Evolutionary conservation across 768 basidiomycete genomes (phyloP).

Genomic region (Amanita jacksonii): DNA sequence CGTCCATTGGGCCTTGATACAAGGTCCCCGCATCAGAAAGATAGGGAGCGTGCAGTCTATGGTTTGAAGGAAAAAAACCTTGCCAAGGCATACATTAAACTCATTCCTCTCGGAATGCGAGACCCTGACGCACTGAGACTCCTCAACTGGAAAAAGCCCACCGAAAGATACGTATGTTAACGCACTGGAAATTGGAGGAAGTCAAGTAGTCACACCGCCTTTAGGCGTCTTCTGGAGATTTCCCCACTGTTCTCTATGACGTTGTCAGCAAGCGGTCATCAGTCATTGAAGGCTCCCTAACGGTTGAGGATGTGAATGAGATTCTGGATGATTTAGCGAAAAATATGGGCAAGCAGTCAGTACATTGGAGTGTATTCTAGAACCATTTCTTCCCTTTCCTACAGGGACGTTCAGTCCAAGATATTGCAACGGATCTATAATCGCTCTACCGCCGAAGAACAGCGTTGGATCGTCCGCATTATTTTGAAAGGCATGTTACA

Average conservation of each 20-base stretch:
- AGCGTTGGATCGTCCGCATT: constrained; percentile 93
- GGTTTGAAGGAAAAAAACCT: constrained; percentile 92
- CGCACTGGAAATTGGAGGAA: neutral
- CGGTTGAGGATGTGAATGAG: constrained; percentile 78
- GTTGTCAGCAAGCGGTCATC: constrained; percentile 81
- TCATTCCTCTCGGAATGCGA: constrained; percentile 73
- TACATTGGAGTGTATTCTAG: neutral
- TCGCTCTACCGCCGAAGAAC: constrained; percentile 75
- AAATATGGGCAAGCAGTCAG: constrained; percentile 68
- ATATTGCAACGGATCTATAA: constrained; percentile 73
- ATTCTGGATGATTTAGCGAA: constrained; percentile 70
- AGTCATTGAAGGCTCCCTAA: constrained; percentile 61
- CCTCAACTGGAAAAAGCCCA: constrained; percentile 85
- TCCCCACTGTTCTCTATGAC: constrained; percentile 79
- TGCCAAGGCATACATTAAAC: constrained; percentile 85
- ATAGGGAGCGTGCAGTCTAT: constrained; percentile 86
- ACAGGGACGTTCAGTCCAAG: constrained; percentile 65
- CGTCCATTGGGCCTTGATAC: neutral
- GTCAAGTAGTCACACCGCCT: neutral
- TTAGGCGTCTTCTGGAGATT: constrained; percentile 75
- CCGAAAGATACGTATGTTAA: constrained; percentile 49
- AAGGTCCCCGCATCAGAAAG: constrained; percentile 53
- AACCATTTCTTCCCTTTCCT: constrained; percentile 10
- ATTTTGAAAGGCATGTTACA: constrained; percentile 72
- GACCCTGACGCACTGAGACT: constrained; percentile 78